phyloP scores from a whole-genome alignment of 805 yeast genomes.

The Kodamaea fukazawae region DNA sequence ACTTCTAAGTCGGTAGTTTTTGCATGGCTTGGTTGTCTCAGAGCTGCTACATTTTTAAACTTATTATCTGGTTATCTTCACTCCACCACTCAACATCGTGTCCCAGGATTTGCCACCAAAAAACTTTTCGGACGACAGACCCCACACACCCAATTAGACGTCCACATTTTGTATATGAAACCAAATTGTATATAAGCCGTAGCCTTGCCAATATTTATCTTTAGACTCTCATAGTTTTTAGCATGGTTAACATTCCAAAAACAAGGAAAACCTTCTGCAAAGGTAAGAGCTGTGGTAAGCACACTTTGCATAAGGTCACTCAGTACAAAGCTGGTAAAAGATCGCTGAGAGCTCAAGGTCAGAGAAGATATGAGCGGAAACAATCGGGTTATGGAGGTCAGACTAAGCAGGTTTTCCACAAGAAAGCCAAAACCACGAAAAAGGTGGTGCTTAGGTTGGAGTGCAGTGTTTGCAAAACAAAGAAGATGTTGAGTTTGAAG shows the following conservation, averaged over 20 bases:
- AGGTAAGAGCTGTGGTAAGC: conserved; percentile 98
- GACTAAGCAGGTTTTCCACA: conserved; percentile 99
- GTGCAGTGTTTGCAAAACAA: conserved; percentile 98
- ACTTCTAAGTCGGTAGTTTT: no score
- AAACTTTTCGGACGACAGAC: no score
- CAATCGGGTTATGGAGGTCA: conserved; percentile 99
- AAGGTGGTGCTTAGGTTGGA: conserved; percentile 99
- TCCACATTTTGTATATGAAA: no score
- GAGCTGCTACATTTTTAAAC: no score
- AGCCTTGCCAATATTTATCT: no score
- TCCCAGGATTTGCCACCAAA: no score
- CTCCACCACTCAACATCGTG: no score
- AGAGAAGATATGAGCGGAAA: conserved; percentile 99
- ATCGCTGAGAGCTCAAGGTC: conserved; percentile 98
- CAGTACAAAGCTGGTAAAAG: conserved; percentile 99
- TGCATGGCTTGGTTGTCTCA: no score
- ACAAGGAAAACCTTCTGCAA: conserved; percentile 99
- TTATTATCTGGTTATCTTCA: no score
- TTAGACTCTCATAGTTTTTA: no score
- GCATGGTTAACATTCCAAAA: conserved; percentile 99
- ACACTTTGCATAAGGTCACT: conserved; percentile 99
- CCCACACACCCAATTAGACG: no score
- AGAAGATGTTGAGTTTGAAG: conserved; percentile 95
- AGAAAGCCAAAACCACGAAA: conserved; percentile 99
- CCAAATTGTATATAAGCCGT: no score